phyloP scores from a whole-genome alignment of 2,329 filamentous ascomycete genomes.

The Cladosporium oxysporum region DNA sequence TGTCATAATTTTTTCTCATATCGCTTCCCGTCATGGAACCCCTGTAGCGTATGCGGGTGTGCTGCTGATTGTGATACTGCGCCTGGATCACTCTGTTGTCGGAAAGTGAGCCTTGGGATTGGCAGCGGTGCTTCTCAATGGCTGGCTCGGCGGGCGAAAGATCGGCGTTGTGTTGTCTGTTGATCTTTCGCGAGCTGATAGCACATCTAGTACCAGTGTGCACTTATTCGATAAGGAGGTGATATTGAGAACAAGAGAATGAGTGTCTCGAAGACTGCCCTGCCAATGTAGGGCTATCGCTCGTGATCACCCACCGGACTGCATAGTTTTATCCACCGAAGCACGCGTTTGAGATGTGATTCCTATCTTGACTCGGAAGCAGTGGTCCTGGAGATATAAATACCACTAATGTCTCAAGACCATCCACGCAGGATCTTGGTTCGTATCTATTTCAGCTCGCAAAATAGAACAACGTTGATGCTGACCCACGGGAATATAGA shows the following conservation, averaged over 20 bases:
- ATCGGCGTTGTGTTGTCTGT: not conserved
- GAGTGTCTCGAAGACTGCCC: not conserved
- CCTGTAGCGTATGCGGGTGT: not conserved
- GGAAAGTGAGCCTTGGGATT: not conserved
- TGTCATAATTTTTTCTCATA: not conserved
- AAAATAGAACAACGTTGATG: not conserved
- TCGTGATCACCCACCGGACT: not conserved
- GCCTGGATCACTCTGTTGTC: not conserved
- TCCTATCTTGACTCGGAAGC: not conserved
- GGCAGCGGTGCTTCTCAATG: not conserved
- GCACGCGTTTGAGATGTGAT: not conserved
- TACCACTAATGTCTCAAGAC: not conserved
- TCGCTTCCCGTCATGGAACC: not conserved
- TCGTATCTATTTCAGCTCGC: not conserved
- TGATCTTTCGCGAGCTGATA: not conserved
- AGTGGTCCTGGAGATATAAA: not conserved
- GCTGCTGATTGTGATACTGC: not conserved
- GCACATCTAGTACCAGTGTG: not conserved
- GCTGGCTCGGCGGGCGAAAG: not conserved
- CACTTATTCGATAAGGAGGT: not conserved
- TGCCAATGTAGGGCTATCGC: not conserved
- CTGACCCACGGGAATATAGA: not conserved
- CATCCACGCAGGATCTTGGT: not conserved
- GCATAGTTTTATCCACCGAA: not conserved
- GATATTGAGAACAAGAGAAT: not conserved